Conservation (phyloP, 495 filamentous ascomycete genomes). For the Neurospora sp. region DNA sequence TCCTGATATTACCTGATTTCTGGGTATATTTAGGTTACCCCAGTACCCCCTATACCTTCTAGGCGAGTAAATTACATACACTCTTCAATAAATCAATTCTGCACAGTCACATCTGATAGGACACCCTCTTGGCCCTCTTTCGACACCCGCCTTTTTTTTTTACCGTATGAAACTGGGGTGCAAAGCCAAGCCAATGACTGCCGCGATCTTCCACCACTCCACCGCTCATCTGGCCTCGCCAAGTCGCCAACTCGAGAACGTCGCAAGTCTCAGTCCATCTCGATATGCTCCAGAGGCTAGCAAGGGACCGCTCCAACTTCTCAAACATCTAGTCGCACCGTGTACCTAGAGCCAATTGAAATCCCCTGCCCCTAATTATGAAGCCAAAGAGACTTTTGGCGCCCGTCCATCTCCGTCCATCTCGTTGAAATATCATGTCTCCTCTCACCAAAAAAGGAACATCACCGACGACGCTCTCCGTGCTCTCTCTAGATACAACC, state of each 20-base stretch:
- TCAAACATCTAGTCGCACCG: neutral
- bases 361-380: neutral
- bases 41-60: no score
- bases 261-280: neutral
- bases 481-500: neutral
- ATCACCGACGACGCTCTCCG: neutral
- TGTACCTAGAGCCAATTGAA: neutral
- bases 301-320: neutral
- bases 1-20: no score
- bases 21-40: no score
- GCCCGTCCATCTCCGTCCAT: neutral
- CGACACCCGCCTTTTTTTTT: neutral
- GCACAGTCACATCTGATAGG: no score
- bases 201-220: slow-evolving; percentile 2
- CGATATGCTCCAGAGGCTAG: neutral
- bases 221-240: slow-evolving; percentile 11
- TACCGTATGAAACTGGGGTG: neutral
- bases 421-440: neutral
- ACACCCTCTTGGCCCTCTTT: neutral
- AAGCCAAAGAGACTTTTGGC: neutral
- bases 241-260: neutral
- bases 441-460: neutral
- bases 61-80: no score
- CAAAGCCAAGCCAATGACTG: neutral
- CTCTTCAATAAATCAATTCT: no score